These are phyloP conservation scores for Camptophora hylomeconis DNA, from an alignment of 2,329 filamentous ascomycete genomes.

Conservation along the genomic window DNA sequence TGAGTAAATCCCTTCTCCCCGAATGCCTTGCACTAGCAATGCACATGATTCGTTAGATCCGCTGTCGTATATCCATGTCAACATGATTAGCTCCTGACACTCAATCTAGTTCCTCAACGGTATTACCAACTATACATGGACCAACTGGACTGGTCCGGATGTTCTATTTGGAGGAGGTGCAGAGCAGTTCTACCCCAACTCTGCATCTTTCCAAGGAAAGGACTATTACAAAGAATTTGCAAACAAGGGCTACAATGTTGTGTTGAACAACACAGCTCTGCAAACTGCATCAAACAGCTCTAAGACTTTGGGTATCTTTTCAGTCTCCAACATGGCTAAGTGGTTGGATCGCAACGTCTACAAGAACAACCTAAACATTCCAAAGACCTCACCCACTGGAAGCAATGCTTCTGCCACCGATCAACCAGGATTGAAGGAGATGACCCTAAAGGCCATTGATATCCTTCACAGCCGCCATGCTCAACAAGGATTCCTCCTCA, in stretches of 20 bases:
- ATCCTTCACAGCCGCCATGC: slow-evolving; percentile 55
- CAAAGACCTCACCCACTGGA: slow-evolving; percentile 58
- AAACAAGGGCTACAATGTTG: slow-evolving; percentile 58
- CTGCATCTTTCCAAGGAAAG: slow-evolving; percentile 52
- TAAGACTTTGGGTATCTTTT: slow-evolving; percentile 66
- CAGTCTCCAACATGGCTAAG: slow-evolving; percentile 59
- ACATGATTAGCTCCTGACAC: too few relatives aligned
- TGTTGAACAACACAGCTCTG: slow-evolving; percentile 62
- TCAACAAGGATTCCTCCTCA: slow-evolving; percentile 70
- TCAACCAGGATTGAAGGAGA: slow-evolving; percentile 76
- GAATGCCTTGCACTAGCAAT: too few relatives aligned
- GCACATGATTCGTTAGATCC: too few relatives aligned
- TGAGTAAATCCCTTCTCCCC: too few relatives aligned
- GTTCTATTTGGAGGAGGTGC: slow-evolving; percentile 74
- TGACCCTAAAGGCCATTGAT: slow-evolving; percentile 78
- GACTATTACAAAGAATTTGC: slow-evolving; percentile 62
- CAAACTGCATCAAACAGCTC: slow-evolving; percentile 42
- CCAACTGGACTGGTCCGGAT: slow-evolving; percentile 58
- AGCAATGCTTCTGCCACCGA: slow-evolving; percentile 52
- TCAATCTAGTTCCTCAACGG: slow-evolving; percentile 64
- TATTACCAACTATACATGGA: slow-evolving; percentile 70
- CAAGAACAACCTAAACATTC: slow-evolving; percentile 51
- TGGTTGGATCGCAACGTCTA: slow-evolving; percentile 82
- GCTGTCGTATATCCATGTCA: too few relatives aligned
- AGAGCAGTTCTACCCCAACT: slow-evolving; percentile 61